Conservation (phyloP, 2,329 filamentous ascomycete species). For the Penicillium freii region DNA sequence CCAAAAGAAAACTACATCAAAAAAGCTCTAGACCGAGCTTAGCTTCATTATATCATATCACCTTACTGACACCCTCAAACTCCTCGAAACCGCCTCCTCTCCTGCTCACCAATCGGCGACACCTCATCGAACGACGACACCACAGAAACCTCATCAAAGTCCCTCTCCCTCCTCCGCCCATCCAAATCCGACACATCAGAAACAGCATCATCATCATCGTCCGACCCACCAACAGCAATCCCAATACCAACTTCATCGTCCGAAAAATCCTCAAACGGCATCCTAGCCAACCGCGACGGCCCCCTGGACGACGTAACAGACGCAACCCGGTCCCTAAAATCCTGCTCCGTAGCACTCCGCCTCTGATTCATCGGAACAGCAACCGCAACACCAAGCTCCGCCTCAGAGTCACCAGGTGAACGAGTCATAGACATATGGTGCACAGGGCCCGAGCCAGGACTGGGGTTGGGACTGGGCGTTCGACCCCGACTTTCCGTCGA, state of each 20-base stretch:
- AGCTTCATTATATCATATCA: conserved; percentile 1
- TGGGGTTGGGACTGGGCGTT: background rate
- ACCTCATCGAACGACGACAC: conserved; percentile 33
- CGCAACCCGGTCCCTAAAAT: conserved; percentile 2
- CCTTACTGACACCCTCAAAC: background rate
- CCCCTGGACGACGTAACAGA: conserved; percentile 3
- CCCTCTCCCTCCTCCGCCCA: conserved; percentile 8
- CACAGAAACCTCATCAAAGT: conserved; percentile 33
- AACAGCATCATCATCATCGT: conserved; percentile 22
- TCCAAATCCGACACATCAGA: conserved; percentile 29
- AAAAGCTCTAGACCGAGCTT: background rate
- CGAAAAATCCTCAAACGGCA: conserved; percentile 22
- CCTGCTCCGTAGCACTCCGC: conserved; percentile 11
- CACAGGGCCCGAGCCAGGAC: background rate
- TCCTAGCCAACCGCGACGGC: conserved; percentile 13
- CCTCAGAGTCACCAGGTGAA: conserved; percentile 2
- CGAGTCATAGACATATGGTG: background rate
- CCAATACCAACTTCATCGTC: conserved; percentile 10
- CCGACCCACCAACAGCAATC: background rate
- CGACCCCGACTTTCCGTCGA: background rate
- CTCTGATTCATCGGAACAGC: conserved; percentile 14
- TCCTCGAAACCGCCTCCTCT: background rate
- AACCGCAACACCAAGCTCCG: conserved; percentile 13
- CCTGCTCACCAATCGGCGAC: conserved; percentile 1
- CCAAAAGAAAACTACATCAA: background rate